phyloP scores from a whole-genome alignment of 495 filamentous ascomycete genomes.

The Hypoxylon subgilvum region DNA sequence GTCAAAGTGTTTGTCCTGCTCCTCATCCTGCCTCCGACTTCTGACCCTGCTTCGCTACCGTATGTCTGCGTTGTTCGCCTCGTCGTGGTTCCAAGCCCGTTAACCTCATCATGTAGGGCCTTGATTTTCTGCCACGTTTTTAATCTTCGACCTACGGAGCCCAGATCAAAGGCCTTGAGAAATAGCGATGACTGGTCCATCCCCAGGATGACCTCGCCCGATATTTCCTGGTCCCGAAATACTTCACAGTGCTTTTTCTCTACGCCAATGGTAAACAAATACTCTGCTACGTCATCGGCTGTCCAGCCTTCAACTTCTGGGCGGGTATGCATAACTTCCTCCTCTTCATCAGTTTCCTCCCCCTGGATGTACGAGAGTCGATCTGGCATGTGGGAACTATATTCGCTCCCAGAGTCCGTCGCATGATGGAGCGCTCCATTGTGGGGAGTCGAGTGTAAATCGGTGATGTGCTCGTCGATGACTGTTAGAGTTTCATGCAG shows the following conservation, averaged over 20 bases:
- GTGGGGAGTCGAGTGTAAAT: slow-evolving; percentile 76
- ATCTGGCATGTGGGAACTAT: slow-evolving; percentile 77
- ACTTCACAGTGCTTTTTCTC: slow-evolving; percentile 87
- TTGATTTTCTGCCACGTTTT: slow-evolving; percentile 98
- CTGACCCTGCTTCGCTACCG: slow-evolving; percentile 61
- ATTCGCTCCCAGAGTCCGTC: slow-evolving; percentile 89
- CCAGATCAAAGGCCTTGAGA: slow-evolving; percentile 93
- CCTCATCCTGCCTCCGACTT: slow-evolving; percentile 45
- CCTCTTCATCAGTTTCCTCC: slow-evolving; percentile 81
- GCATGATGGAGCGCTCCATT: slow-evolving; percentile 56
- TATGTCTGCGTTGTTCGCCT: slow-evolving; percentile 58
- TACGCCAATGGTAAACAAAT: slow-evolving; percentile 79
- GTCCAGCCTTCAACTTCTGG: slow-evolving; percentile 75
- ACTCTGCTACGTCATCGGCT: slow-evolving; percentile 79
- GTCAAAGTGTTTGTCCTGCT: slow-evolving; percentile 68
- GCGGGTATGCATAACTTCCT: slow-evolving; percentile 60
- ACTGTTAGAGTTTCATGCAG: slow-evolving; percentile 97
- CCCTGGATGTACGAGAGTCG: slow-evolving; percentile 89
- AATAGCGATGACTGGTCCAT: slow-evolving; percentile 94
- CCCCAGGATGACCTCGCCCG: slow-evolving; percentile 87
- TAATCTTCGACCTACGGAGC: slow-evolving; percentile 82
- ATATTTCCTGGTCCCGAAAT: slow-evolving; percentile 95
- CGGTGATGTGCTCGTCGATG: slow-evolving; percentile 97
- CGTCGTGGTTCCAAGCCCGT: slow-evolving; percentile 43
- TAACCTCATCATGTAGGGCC: slow-evolving; percentile 82